Base-by-base conservation (phyloP, 192 early-diverging fungal genomes). In the Thamnidium elegans region DNA sequence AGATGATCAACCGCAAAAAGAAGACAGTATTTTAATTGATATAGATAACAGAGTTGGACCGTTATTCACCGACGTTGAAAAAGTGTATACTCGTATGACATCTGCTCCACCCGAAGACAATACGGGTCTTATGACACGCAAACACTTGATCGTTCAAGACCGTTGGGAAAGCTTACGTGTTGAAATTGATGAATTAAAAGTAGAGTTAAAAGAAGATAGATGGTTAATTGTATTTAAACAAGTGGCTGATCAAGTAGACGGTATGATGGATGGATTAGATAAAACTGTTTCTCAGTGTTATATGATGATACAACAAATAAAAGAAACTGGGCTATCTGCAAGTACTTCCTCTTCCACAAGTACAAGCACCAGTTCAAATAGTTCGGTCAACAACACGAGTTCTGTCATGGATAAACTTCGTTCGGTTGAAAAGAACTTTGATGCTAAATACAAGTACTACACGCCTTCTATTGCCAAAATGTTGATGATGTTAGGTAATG, bases 121-220 rank as follows among this genome's bases (percentile, higher is more conserved):
- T 9, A 71, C 34, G 15, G 78, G 75, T 8, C 50, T 52, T 23
- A 50, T 80, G 21, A 19, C 32, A 10, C 65, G 62, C 30, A 74
- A 72, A n/a, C 68, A 77, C 53, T 60, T 67, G 3, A 23, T 69
- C 10, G 67, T 80, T 13, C 78, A 73, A 19, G 74, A 72, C 52
- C 67, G 70, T 21, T 85, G 81, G 81, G 84, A 85, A 10, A 68
- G 62, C 20, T 67, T 85, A 55, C 72, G 80, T 34, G 58, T 78
- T n/a, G 79, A 82, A 53, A 82, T 82, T 19, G 79, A 83, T 50
- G 74, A 79, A 11, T 65, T 85, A 58, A 83, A 79, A 36, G 72
- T 79, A n/a, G 84, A 85, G 20, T 65, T 81, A 11, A 85, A 85
- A 53, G 84, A 85, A 63, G 84, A 85, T 31, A 68, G 67, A 62